Evolutionary conservation across 768 basidiomycete species (phyloP).

Genomic region (Leucosporidium creatinivorum): DNA sequence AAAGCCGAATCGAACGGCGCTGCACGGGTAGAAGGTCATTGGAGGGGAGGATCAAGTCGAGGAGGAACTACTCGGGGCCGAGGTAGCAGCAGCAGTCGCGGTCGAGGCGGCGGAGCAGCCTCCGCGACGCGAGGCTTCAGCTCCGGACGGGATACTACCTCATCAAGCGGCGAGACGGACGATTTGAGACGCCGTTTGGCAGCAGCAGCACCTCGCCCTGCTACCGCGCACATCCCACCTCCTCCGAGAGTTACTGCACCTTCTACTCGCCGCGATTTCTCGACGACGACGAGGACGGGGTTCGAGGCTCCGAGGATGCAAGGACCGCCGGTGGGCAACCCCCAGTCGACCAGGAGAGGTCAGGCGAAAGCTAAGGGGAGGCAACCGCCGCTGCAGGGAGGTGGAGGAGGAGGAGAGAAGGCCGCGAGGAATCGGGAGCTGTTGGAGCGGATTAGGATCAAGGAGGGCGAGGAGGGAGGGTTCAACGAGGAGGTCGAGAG

Average conservation of each 20-base stretch:
- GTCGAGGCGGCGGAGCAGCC: not conserved
- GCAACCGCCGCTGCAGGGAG: not conserved
- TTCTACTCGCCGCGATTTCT: not conserved
- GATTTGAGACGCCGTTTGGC: not conserved
- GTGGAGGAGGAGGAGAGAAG: not conserved
- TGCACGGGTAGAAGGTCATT: not conserved
- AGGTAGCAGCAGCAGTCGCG: not conserved
- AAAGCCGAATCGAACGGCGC: not conserved
- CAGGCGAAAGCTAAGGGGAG: not conserved
- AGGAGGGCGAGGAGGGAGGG: constrained; percentile 12
- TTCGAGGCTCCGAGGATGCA: too few relatives aligned
- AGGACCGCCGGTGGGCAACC: too few relatives aligned
- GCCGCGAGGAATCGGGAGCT: not conserved
- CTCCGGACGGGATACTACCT: not conserved
- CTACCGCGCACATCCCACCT: not conserved
- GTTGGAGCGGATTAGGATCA: not conserved
- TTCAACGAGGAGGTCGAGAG: constrained; percentile 11
- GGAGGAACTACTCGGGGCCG: not conserved
- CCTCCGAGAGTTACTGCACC: not conserved
- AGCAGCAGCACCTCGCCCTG: not conserved
- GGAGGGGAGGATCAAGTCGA: not conserved
- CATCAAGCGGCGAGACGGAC: not conserved
- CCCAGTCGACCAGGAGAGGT: too few relatives aligned
- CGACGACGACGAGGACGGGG: too few relatives aligned
- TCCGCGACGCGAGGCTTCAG: not conserved